Conservation (phyloP, 305 asterid species). For the Lippia alba region DNA sequence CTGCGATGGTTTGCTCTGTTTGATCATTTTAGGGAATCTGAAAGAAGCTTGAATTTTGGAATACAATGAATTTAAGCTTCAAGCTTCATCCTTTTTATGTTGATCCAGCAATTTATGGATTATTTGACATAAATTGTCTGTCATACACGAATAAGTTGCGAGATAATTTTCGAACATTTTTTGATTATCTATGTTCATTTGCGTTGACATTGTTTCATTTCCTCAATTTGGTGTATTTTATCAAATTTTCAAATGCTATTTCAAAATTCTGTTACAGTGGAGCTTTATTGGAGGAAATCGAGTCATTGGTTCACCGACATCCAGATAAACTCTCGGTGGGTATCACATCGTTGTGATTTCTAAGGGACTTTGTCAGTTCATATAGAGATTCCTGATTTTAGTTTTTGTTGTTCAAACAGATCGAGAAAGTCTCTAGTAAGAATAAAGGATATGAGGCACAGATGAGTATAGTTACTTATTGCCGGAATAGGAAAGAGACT, state of each 20-base stretch:
- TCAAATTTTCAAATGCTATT: background rate
- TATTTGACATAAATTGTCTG: conserved; percentile 5
- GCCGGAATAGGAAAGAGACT: conserved; percentile 62
- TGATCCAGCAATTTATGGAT: conserved; percentile 7
- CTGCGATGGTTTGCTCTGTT: background rate
- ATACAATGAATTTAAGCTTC: background rate
- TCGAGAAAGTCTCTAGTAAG: conserved; percentile 64
- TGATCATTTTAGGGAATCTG: conserved; percentile 5
- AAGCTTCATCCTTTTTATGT: conserved; percentile 4
- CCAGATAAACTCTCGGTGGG: conserved; percentile 84
- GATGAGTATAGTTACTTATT: conserved; percentile 72
- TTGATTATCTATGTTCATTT: conserved; percentile 9
- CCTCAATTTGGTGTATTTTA: conserved; percentile 3
- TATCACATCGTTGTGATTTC: conserved; percentile 28
- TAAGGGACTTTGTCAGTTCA: conserved; percentile 12
- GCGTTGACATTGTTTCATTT: conserved; percentile 14
- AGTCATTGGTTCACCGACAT: conserved; percentile 89
- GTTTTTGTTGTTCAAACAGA: conserved; percentile 47
- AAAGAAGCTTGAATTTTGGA: conserved; percentile 5
- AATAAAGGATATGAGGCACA: conserved; percentile 83
- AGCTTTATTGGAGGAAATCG: conserved; percentile 80
- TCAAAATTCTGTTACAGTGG: conserved; percentile 55
- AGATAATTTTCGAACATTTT: background rate
- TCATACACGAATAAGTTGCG: background rate
- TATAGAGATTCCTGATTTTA: conserved; percentile 13